Percentiles rank a stretch among this genome's conserved stretches.
phyloP scores from a whole-genome alignment of 352 stramenopile genomes.

The Pythium monospermum region DNA sequence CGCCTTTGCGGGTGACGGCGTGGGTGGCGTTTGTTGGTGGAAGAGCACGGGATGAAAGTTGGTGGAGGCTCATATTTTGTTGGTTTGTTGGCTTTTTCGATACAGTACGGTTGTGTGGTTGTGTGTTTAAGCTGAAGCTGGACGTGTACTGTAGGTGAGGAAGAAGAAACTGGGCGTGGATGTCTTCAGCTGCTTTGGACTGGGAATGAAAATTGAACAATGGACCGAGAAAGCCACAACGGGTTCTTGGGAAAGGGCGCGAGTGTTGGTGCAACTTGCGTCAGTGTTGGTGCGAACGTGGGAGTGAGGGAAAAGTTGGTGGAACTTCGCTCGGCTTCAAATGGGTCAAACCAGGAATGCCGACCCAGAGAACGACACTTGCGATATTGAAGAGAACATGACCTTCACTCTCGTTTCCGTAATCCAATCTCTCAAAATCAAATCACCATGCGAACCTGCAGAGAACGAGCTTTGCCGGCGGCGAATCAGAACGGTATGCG shows the following conservation, averaged over 20 bases:
- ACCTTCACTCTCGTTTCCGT: slow-evolving; percentile 21
- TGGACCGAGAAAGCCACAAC: no score
- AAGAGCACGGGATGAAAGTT: background rate
- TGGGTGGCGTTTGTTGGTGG: slow-evolving; percentile 1
- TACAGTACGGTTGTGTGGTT: slow-evolving; percentile 18
- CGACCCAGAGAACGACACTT: slow-evolving; percentile 9
- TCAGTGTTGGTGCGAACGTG: background rate
- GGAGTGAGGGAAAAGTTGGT: background rate
- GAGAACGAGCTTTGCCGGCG: slow-evolving; percentile 2
- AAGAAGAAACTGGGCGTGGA: background rate
- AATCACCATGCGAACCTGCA: slow-evolving; percentile 18
- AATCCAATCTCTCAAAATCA: background rate
- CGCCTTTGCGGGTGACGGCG: slow-evolving; percentile 11
- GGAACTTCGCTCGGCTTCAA: slow-evolving; percentile 4
- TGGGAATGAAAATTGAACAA: no score
- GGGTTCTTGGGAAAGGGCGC: slow-evolving; percentile 1
- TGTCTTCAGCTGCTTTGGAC: no score
- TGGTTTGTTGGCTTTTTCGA: background rate
- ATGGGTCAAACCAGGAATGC: slow-evolving; percentile 12
- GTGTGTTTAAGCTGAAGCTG: slow-evolving; percentile 1
- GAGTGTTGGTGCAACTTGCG: background rate
- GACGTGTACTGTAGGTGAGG: background rate
- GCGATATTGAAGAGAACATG: slow-evolving; percentile 25
- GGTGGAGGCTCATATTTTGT: background rate
- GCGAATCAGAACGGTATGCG: slow-evolving; percentile 10